Evolutionary conservation across 1,284 basidiomycete species (phyloP).

Genomic region (Sporisorium scitamineum): DNA sequence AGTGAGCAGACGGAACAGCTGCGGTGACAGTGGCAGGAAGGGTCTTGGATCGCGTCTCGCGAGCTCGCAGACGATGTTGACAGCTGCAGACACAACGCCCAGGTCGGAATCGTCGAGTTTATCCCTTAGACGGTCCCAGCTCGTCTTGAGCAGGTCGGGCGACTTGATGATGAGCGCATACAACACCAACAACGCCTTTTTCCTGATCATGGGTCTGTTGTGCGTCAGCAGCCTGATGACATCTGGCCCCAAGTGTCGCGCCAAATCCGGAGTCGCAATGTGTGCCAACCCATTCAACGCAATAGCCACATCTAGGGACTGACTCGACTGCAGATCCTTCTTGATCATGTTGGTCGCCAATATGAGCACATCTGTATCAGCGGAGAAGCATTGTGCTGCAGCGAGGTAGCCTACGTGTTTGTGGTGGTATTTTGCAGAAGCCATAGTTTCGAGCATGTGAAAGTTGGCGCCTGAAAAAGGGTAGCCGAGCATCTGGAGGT

Average conservation of each 20-base stretch:
- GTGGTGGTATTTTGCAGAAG: constrained; percentile 86
- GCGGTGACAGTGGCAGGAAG: constrained; percentile 76
- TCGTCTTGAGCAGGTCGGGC: constrained; percentile 56
- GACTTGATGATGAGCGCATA: constrained; percentile 71
- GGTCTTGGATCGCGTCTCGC: constrained; percentile 71
- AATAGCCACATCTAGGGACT: constrained; percentile 80
- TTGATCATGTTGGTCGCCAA: constrained; percentile 97
- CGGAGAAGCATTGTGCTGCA: constrained; percentile 89
- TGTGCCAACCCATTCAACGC: constrained; percentile 88
- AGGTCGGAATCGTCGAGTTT: constrained; percentile 71
- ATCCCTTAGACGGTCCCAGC: constrained; percentile 77
- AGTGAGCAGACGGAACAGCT: constrained; percentile 92
- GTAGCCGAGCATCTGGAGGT: constrained; percentile 90
- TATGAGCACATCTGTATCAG: constrained; percentile 96
- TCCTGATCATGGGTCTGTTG: constrained; percentile 84
- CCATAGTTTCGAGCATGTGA: constrained; percentile 98
- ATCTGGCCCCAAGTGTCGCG: constrained; percentile 87
- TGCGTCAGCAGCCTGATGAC: constrained; percentile 90
- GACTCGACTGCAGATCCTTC: constrained; percentile 87
- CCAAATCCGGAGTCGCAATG: constrained; percentile 87
- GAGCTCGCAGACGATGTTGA: constrained; percentile 94
- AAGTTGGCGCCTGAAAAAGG: constrained; percentile 71
- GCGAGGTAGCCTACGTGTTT: constrained; percentile 97
- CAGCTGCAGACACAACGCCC: constrained; percentile 89
- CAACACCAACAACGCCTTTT: constrained; percentile 85